phyloP scores from a whole-genome alignment of 164 flowering plant species.

The Vitis cinerea region DNA sequence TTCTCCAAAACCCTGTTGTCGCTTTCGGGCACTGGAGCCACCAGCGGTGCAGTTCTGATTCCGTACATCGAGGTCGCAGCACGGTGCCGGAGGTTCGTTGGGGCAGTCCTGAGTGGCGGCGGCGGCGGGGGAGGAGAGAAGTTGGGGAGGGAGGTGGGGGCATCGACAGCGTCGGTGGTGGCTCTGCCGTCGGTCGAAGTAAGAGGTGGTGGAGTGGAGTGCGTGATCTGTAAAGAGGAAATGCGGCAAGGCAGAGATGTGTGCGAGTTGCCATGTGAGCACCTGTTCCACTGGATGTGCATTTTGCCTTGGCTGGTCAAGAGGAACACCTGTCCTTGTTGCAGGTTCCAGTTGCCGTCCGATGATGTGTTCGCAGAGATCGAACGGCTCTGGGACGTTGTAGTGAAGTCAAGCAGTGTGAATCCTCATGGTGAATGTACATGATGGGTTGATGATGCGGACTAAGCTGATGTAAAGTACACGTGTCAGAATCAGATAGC shows the following conservation, averaged over 20 bases:
- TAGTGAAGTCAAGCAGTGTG: constrained; percentile 30
- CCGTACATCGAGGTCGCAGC: constrained; percentile 42
- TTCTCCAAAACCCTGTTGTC: constrained; percentile 27
- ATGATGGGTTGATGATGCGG: neutral
- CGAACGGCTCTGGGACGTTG: constrained; percentile 66
- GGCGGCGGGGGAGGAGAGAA: constrained; percentile 18
- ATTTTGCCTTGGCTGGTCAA: constrained; percentile 75
- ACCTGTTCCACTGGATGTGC: constrained; percentile 86
- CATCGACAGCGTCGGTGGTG: constrained; percentile 65
- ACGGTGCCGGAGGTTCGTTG: constrained; percentile 54
- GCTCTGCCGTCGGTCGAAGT: constrained; percentile 63
- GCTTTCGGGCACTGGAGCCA: constrained; percentile 34
- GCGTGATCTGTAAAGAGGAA: constrained; percentile 80
- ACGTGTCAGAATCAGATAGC: neutral
- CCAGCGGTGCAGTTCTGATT: constrained; percentile 27
- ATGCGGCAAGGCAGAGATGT: constrained; percentile 70
- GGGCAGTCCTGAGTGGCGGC: constrained; percentile 16
- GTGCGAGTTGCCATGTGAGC: constrained; percentile 83
- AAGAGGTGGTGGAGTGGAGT: constrained; percentile 34
- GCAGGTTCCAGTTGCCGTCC: constrained; percentile 73
- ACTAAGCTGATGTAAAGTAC: neutral
- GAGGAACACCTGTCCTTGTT: constrained; percentile 86
- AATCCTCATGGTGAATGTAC: neutral
- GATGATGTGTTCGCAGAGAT: constrained; percentile 82
- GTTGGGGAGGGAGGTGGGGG: constrained; percentile 36